Base-by-base conservation (phyloP, 2,329 filamentous ascomycete genomes). In the Leptographium flavum region DNA sequence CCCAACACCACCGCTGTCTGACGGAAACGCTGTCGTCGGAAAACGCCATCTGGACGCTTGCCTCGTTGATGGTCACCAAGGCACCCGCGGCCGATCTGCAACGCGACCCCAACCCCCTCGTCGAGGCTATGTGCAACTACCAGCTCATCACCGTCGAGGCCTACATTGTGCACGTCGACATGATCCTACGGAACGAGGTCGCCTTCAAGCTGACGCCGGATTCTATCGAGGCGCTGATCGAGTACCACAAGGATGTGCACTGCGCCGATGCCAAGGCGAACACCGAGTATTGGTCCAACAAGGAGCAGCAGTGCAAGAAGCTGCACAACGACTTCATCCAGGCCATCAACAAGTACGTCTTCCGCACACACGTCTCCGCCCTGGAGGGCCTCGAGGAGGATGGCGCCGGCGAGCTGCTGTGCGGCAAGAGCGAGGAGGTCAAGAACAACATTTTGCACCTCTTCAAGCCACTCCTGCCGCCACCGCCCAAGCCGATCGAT, bases 91-190 rank as follows among this genome's bases (percentile, higher is more conserved):
- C 85, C 35, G 85, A 95, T 56, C 73, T 94, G 60, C 79, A 78
- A 63, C 81, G 81, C 63, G 87, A 95, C 60, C 68, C 77, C 43
- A 85, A 93, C 60, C 83, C 84, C 39, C 70, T 94, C 53, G 73
- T 90, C 54, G 87, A 95, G 66, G 85, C 84, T 52, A 69, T 95
- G 51, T 87, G 84, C 74, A 93, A 93, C 74, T 92, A 90, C 65
- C 83, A 93, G 69, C 76, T 95, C 59, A 71, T 95, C 58, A 87
- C 95, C 62, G 70, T 96, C 56, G 88, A 96, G 67, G 92, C 92
- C 43, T 98, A 98, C 63, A 90, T 96, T 56, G 92, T 98, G 50
- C 90, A 96, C 64, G 87, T 98, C 64, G 92, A 98, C 69, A 94
- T 96, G 87, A 90, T 98, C 49, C 79, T 93, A 57, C 83, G 88